Percentiles rank a stretch among this genome's conserved stretches.
phyloP scores from a whole-genome alignment of 2,329 filamentous ascomycete species.

The Zymoseptoria crescenta region DNA sequence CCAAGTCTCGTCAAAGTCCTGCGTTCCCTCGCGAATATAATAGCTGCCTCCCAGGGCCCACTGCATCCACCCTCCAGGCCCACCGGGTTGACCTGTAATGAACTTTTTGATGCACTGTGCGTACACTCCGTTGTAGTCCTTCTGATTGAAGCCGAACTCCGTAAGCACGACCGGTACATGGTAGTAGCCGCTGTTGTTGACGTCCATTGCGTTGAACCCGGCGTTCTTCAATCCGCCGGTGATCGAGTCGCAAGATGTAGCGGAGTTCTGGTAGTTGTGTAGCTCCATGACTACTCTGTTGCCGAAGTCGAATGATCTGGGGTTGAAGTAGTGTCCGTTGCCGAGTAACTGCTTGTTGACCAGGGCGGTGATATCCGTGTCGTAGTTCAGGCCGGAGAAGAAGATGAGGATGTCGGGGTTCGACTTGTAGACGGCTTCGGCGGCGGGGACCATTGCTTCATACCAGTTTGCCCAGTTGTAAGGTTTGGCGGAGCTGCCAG shows the following conservation, averaged over 20 bases:
- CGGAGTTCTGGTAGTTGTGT: constrained; percentile 52
- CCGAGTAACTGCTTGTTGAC: constrained; percentile 11
- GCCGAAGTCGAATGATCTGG: constrained; percentile 42
- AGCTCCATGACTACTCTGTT: constrained; percentile 54
- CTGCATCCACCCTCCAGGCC: constrained; percentile 47
- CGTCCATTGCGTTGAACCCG: constrained; percentile 48
- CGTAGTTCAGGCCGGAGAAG: constrained; percentile 51
- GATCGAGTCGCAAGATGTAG: constrained; percentile 42
- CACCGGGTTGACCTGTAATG: constrained; percentile 38
- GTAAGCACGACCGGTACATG: constrained; percentile 45
- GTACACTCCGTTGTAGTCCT: constrained; percentile 45
- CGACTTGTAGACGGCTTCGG: constrained; percentile 43
- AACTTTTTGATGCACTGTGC: constrained; percentile 45
- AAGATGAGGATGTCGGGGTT: constrained; percentile 50
- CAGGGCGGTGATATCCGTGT: constrained; percentile 47
- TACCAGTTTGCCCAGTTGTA: constrained; percentile 13
- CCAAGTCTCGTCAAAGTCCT: constrained; percentile 52
- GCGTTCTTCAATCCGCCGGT: constrained; percentile 41
- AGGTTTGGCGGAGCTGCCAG: not conserved
- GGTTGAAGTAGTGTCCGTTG: constrained; percentile 38
- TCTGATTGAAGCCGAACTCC: constrained; percentile 49
- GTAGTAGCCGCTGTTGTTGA: constrained; percentile 20
- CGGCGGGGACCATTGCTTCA: constrained; percentile 41
- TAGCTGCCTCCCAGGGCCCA: constrained; percentile 49
- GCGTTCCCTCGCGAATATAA: constrained; percentile 45